These are phyloP conservation scores for Apophysomyces variabilis DNA, from an alignment of 371 early-diverging fungal species.

Conservation along the genomic window DNA sequence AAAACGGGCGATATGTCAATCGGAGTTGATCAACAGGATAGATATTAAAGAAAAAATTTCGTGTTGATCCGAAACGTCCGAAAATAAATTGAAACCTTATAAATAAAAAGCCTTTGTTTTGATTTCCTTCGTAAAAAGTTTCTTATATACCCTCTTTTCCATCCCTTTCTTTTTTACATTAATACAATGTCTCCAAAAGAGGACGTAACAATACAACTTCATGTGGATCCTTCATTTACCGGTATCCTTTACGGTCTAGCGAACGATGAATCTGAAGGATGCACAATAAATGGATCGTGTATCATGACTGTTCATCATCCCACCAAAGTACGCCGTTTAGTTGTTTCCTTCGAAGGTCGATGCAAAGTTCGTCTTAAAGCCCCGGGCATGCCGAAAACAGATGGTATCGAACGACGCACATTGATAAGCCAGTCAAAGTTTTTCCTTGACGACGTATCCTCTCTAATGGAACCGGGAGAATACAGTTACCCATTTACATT, in stretches of 20 bases:
- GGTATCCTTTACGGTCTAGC: slow-evolving; percentile 50
- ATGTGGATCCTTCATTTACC: slow-evolving; percentile 47
- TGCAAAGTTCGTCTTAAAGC: slow-evolving; percentile 42
- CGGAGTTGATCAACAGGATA: slow-evolving; percentile 8
- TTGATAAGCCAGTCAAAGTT: slow-evolving; percentile 36
- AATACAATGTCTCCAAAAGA: slow-evolving; percentile 32
- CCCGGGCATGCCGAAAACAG: slow-evolving; percentile 34
- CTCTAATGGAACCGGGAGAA: slow-evolving; percentile 36
- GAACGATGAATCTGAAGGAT: slow-evolving; percentile 54
- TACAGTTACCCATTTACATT: slow-evolving; percentile 45
- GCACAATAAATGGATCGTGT: slow-evolving; percentile 43
- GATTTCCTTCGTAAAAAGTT: neutral
- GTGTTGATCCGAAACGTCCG: slow-evolving; percentile 8
- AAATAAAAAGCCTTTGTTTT: neutral
- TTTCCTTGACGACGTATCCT: slow-evolving; percentile 35
- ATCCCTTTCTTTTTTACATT: slow-evolving; percentile 19
- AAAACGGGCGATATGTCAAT: neutral
- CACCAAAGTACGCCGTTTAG: slow-evolving; percentile 43
- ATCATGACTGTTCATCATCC: slow-evolving; percentile 36
- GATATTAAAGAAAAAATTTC: too few species aligned
- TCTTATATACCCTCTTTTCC: neutral
- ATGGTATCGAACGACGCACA: slow-evolving; percentile 40
- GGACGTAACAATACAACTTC: slow-evolving; percentile 37
- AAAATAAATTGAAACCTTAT: neutral
- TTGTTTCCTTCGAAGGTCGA: slow-evolving; percentile 51